Conservation (phyloP, 2,329 filamentous ascomycete species). For the Ophiocordyceps sinensis region DNA sequence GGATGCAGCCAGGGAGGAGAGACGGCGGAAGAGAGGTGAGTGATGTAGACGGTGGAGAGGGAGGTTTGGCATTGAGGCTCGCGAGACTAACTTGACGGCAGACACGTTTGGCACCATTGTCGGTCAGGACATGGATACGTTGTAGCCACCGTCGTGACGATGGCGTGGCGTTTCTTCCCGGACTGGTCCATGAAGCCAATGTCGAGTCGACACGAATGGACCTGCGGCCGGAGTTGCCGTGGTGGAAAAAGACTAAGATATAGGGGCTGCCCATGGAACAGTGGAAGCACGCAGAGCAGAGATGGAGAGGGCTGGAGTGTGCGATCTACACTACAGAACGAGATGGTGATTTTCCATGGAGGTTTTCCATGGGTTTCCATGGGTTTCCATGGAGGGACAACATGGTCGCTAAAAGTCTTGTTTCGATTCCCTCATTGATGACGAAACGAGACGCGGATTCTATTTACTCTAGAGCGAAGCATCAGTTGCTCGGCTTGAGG, state of each 20-base stretch:
- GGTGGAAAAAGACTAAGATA: too few species aligned
- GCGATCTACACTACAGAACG: too few species aligned
- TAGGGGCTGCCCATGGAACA: too few species aligned
- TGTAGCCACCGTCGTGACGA: conserved; percentile 6
- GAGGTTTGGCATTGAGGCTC: conserved; percentile 4
- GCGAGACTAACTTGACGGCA: conserved; percentile 4
- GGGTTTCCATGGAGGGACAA: not conserved
- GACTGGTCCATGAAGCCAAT: not conserved
- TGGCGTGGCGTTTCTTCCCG: conserved; percentile 2
- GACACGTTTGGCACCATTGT: conserved; percentile 21
- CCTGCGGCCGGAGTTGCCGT: too few species aligned
- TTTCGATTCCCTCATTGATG: conserved; percentile 4
- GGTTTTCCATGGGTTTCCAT: too few species aligned
- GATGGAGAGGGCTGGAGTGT: too few species aligned
- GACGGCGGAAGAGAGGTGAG: conserved; percentile 42
- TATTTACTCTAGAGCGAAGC: conserved; percentile 7
- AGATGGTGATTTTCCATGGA: too few species aligned
- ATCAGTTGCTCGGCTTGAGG: not conserved
- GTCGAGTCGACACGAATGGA: too few species aligned
- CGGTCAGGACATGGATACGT: conserved; percentile 22
- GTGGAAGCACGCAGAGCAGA: too few species aligned
- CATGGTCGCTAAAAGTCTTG: not conserved
- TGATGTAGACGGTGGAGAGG: not conserved
- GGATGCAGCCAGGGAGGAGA: conserved; percentile 29
- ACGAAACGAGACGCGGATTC: conserved; percentile 7